Conservation (phyloP, 805 yeast species). For the Pichia insulana region DNA sequence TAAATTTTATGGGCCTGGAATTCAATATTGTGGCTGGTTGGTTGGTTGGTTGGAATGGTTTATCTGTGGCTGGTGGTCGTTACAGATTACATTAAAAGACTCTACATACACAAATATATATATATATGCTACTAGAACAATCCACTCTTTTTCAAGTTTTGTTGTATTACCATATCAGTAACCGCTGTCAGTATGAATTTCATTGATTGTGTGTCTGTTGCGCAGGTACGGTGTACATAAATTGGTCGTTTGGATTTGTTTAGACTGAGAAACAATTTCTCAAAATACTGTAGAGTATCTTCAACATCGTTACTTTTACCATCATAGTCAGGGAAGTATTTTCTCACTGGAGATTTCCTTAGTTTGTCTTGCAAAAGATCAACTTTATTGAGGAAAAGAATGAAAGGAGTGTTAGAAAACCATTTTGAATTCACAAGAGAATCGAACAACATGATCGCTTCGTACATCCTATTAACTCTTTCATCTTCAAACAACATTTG, state of each 20-base stretch:
- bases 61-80: too few species aligned
- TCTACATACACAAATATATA: neutral
- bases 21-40: too few species aligned
- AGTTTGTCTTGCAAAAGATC: constrained; percentile 75
- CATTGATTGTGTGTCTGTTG: constrained; percentile 88
- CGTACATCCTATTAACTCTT: constrained; percentile 82
- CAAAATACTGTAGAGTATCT: constrained; percentile 65
- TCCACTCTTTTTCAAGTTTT: constrained; percentile 72
- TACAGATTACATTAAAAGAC: too few species aligned
- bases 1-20: too few species aligned
- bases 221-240: constrained; percentile 89
- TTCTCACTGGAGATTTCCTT: constrained; percentile 50
- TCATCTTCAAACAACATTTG: constrained; percentile 87
- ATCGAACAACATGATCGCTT: constrained; percentile 76
- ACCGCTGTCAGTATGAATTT: constrained; percentile 85
- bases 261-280: constrained; percentile 50
- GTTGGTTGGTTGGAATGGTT: too few species aligned
- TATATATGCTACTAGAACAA: constrained; percentile 38
- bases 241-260: constrained; percentile 65
- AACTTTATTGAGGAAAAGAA: constrained; percentile 80
- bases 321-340: constrained; percentile 69
- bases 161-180: constrained; percentile 82
- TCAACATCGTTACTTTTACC: constrained; percentile 59
- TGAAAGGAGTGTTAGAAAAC: constrained; percentile 81
- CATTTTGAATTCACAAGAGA: constrained; percentile 76